These are phyloP conservation scores for Pyrus hybrid DNA, from an alignment of 331 rosid genomes.

Conservation along the genomic window DNA sequence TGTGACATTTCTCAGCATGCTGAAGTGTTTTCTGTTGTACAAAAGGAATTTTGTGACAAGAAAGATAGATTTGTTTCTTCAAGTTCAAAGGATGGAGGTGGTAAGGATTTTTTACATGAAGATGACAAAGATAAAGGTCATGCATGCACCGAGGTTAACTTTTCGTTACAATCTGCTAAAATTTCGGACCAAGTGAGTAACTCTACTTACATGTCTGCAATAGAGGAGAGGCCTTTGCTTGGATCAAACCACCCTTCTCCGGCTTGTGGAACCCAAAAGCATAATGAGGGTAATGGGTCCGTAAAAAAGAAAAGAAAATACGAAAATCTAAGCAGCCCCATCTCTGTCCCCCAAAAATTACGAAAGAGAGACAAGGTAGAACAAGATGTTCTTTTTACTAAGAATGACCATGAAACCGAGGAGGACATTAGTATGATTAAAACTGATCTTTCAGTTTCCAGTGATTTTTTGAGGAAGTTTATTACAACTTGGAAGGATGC, in stretches of 20 bases:
- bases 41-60: conserved; percentile 47
- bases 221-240: conserved; percentile 60
- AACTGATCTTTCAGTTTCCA: conserved; percentile 25
- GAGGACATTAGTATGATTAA: background rate
- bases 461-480: conserved; percentile 45
- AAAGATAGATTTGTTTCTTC: conserved; percentile 57
- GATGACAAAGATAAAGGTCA: conserved; percentile 23
- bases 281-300: conserved; percentile 19
- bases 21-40: conserved; percentile 46
- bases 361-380: conserved; percentile 23
- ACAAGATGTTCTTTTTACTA: conserved; percentile 4
- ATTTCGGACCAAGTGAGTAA: conserved; percentile 49
- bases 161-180: conserved; percentile 32
- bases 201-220: conserved; percentile 70
- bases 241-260: conserved; percentile 29
- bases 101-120: conserved; percentile 28
- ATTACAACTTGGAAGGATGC: conserved; percentile 69
- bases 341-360: conserved; percentile 26
- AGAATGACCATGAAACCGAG: conserved; percentile 9
- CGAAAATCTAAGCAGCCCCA: conserved; percentile 13
- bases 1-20: conserved; percentile 55
- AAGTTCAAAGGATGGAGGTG: conserved; percentile 53
- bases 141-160: conserved; percentile 16
- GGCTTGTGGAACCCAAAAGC: conserved; percentile 21
- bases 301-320: conserved; percentile 44